These are phyloP conservation scores for Aspergillus hiratsukae DNA, from an alignment of 2,329 filamentous ascomycete genomes.

Conservation along the genomic window DNA sequence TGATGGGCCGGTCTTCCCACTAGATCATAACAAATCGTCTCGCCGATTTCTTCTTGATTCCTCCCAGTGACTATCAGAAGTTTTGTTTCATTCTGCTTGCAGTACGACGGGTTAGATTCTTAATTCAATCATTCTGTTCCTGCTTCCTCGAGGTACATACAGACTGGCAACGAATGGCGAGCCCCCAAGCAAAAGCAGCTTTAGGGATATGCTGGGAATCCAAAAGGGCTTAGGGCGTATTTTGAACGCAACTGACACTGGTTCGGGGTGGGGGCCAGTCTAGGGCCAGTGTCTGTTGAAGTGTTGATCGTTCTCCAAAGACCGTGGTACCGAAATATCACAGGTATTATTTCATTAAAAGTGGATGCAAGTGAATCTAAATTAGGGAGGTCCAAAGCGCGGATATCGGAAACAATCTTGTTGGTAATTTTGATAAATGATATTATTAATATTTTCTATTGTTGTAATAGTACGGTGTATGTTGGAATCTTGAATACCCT, in stretches of 20 bases:
- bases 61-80: background rate
- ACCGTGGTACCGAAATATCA: background rate
- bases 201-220: constrained; percentile 12
- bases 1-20: background rate
- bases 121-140: background rate
- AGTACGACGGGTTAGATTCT: background rate
- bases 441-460: background rate
- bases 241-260: constrained; percentile 7
- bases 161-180: background rate
- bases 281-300: background rate
- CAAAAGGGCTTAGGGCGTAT: constrained; percentile 11
- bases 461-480: background rate
- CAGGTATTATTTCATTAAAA: background rate
- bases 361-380: background rate
- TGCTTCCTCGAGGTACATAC: background rate
- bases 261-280: constrained; percentile 8
- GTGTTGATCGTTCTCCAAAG: too few relatives aligned
- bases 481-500: background rate
- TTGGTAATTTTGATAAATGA: background rate
- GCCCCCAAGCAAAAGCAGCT: constrained; percentile 13
- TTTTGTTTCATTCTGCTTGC: background rate
- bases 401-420: background rate
- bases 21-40: background rate
- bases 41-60: background rate
- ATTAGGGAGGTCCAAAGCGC: background rate